Base-by-base conservation (phyloP, 139 green algal species). In the Desmodesmus armatus region DNA sequence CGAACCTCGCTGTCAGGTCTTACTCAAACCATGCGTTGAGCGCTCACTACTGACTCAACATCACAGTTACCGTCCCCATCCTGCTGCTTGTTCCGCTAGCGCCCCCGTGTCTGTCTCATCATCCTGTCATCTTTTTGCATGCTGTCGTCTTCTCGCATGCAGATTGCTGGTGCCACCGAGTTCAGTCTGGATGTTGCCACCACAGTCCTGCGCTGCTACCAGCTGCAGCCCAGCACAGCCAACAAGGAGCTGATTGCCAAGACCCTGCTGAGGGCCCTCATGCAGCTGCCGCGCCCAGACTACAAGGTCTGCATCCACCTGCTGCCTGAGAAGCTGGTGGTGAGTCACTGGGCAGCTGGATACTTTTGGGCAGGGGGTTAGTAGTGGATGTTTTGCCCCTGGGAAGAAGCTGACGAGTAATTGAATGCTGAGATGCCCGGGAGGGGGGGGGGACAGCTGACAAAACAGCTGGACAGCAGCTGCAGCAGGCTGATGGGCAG, bases 161-260 rank as follows among this genome's bases (percentile, higher is more conserved):
- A 86, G 80, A 53, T 79, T 27, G 44, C 65, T 5, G 65, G 79
- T 49, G 76, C 65, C 15, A 60, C 44, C n/a, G 70, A 78, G 29
- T 93, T 90, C 62, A 78, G 84, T 43, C 62, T 92, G 49, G 86
- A 92, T 35, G 87, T 90, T 3, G 91, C 90, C 44, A 37, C 91
- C 5, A 84, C 91, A 19, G 87, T 95, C 47, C 80, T 95, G 53
- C 60, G 91, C 25, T 79, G 91, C 17, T 94, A 94, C 84, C 85
- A 93, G 53, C 85, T 95, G 43, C 33, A 88, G 44, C 88, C 89
- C 7, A 73, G 78, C 37, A 25, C 71, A 25, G 69, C 69, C 0
- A 90, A 92, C 40, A 72, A 88, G 21, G 41, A 87, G 2, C 60
- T 88, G 2, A 55, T 93, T 21, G 84, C 83, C 60, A 88, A 83